phyloP scores from a whole-genome alignment of 441 rosid genomes.

The Croton setiger region DNA sequence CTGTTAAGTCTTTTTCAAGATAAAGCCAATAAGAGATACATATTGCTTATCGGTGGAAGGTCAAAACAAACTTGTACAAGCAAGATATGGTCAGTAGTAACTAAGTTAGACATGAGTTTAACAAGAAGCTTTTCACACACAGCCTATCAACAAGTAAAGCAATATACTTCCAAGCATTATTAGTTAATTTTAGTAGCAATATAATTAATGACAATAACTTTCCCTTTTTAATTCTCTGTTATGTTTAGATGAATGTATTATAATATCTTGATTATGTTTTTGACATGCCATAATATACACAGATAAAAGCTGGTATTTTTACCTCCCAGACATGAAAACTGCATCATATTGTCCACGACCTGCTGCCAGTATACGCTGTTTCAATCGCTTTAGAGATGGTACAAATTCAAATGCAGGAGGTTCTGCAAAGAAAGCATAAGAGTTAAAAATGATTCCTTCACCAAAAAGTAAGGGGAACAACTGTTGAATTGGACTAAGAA shows the following conservation, averaged over 20 bases:
- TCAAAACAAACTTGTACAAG: not conserved
- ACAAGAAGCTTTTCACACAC: not conserved
- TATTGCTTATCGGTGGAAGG: not conserved
- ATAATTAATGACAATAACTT: not conserved
- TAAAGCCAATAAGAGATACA: not conserved
- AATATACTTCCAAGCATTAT: not conserved
- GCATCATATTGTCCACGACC: constrained; percentile 86
- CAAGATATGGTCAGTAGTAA: not conserved
- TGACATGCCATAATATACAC: not conserved
- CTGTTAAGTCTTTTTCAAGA: not conserved
- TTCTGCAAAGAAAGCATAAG: constrained; percentile 50
- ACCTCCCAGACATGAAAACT: constrained; percentile 98
- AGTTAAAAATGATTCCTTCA: constrained; percentile 2
- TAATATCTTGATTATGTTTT: not conserved
- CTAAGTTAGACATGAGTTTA: not conserved
- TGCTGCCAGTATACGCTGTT: constrained; percentile 74
- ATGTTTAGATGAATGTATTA: no score
- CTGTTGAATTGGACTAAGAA: not conserved
- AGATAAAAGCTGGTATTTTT: constrained; percentile 8
- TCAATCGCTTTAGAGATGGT: constrained; percentile 78
- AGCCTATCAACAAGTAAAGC: not conserved
- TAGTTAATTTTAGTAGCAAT: not conserved
- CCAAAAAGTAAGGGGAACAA: not conserved
- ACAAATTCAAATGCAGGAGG: constrained; percentile 89
- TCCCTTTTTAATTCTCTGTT: no score